Evolutionary conservation across 1,139 yeast genomes (phyloP), one percentile per base, ranked within the genome.

Genomic region (Hyphopichia pseudoburtonii): DNA sequence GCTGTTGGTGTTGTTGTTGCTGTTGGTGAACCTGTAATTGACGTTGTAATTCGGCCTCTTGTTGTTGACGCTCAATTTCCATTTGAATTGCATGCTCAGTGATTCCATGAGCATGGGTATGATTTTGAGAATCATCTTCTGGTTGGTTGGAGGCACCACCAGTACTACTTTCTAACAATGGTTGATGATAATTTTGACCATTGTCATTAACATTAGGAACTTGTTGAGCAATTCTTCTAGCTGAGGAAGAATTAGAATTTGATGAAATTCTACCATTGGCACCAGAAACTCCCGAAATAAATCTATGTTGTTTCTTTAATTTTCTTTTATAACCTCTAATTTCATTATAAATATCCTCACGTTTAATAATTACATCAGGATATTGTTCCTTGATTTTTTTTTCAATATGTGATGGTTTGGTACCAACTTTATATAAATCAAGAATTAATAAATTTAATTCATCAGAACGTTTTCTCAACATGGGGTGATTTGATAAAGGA

Each of bases 271-370:
- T 29, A 16, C 28, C 9, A n/a, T 28, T 29, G 18, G 38, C 21
- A 25, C 14, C 23, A 10, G 34, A 16, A 17, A 31, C 26, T n/a
- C 30, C 32, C 9, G 41, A 22, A n/a, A 40, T 36, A 32, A 49
- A 60, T 9, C 66, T 60, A 34, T 53, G 60, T 46, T 66, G 76
- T 47, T 69, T 66, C 59, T 70, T 71, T 48, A 76, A 57, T 45
- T 76, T 76, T 40, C 79, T 65, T 55, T 76, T 76, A 56, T 75
- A 72, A n/a, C 80, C 80, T 41, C 82, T 57, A 46, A 76, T 76
- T 52, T 76, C 82, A 52, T 76, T 76, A 52, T 76, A 76, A 39
- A 76, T 76, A 52, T 76, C 82, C 51, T 76, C 81, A 40, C 81
- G 62, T 52, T 76, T 76, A 46, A 76, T 76, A 37, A 75, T 63